A percentile compares a stretch with the other conserved stretches of the same genome.
Evolutionary conservation across 2,329 filamentous ascomycete species (phyloP).

Genomic region (Zymoseptoria pseudotritici): DNA sequence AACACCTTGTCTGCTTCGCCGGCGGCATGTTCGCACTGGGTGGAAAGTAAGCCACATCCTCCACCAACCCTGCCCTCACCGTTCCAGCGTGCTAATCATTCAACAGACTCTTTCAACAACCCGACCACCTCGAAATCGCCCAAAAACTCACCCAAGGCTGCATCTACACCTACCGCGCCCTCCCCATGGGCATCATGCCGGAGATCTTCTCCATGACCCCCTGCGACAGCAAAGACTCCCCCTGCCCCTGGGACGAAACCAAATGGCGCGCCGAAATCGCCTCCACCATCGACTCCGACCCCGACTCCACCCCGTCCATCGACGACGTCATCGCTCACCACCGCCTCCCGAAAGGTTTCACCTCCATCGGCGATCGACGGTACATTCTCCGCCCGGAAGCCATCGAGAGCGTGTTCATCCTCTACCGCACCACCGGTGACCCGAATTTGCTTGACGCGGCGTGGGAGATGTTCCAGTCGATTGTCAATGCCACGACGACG

Average conservation of each 20-base stretch:
- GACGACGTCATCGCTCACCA: constrained; percentile 32
- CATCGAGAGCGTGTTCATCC: constrained; percentile 54
- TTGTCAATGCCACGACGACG: constrained; percentile 37
- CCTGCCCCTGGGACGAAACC: constrained; percentile 49
- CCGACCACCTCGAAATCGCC: constrained; percentile 49
- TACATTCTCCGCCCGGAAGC: constrained; percentile 49
- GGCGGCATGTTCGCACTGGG: constrained; percentile 58
- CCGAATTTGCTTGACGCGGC: constrained; percentile 38
- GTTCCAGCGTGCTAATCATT: background rate
- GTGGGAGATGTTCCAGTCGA: constrained; percentile 46
- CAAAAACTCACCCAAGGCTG: constrained; percentile 53
- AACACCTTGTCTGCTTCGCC: constrained; percentile 54
- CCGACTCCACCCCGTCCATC: constrained; percentile 17
- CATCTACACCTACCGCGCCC: constrained; percentile 55
- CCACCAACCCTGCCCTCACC: background rate
- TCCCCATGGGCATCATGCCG: constrained; percentile 54
- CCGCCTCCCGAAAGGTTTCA: constrained; percentile 39
- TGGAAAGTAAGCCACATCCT: constrained; percentile 34
- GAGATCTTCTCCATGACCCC: constrained; percentile 49
- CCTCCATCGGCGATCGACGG: constrained; percentile 35
- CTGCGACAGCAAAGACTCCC: constrained; percentile 35
- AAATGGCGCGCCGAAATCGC: constrained; percentile 40
- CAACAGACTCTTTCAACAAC: constrained; percentile 42
- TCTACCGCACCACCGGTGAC: constrained; percentile 54
- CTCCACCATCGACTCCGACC: constrained; percentile 9